Percentiles rank a stretch among this genome's conserved stretches.
These are phyloP conservation scores for Dryadomyces sulphureus DNA, from an alignment of 2,329 filamentous ascomycete species.

Conservation along the genomic window DNA sequence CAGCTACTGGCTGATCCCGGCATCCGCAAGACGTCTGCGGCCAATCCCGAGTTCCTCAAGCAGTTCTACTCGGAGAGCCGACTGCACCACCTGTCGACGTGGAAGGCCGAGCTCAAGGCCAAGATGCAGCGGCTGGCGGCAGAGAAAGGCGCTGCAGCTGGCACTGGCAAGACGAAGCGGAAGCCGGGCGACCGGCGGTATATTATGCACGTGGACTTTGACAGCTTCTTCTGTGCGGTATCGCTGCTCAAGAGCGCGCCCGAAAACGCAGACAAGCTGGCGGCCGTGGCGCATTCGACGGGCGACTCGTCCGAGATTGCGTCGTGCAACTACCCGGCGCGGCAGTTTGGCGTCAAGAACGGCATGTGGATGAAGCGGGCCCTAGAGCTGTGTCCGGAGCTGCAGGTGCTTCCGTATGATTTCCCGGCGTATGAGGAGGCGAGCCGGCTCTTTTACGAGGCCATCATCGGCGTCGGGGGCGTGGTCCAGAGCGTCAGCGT, in stretches of 20 bases:
- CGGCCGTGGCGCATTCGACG: conserved; percentile 75
- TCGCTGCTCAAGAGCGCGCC: conserved; percentile 67
- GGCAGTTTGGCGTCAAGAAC: conserved; percentile 78
- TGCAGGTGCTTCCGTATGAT: conserved; percentile 89
- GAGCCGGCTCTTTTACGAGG: conserved; percentile 74
- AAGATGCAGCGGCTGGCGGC: conserved; percentile 68
- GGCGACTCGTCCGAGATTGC: conserved; percentile 88
- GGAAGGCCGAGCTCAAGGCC: conserved; percentile 90
- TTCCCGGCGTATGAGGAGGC: conserved; percentile 90
- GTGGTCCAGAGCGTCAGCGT: conserved; percentile 92
- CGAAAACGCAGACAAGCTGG: conserved; percentile 62
- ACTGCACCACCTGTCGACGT: conserved; percentile 85
- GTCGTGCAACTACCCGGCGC: conserved; percentile 89
- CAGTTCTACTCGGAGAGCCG: conserved; percentile 94
- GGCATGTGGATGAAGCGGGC: conserved; percentile 99
- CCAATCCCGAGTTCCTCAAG: conserved; percentile 84
- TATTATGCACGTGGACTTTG: conserved; percentile 91
- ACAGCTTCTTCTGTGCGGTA: conserved; percentile 95
- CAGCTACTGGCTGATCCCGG: conserved; percentile 70
- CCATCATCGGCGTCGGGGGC: conserved; percentile 65
- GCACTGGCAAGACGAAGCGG: conserved; percentile 17
- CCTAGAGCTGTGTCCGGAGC: conserved; percentile 63
- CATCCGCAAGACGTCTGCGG: conserved; percentile 75
- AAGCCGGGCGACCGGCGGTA: conserved; percentile 56
- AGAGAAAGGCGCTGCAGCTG: conserved; percentile 39